Base-by-base conservation (phyloP, 805 yeast genomes). In the Kuraishia cidri region DNA sequence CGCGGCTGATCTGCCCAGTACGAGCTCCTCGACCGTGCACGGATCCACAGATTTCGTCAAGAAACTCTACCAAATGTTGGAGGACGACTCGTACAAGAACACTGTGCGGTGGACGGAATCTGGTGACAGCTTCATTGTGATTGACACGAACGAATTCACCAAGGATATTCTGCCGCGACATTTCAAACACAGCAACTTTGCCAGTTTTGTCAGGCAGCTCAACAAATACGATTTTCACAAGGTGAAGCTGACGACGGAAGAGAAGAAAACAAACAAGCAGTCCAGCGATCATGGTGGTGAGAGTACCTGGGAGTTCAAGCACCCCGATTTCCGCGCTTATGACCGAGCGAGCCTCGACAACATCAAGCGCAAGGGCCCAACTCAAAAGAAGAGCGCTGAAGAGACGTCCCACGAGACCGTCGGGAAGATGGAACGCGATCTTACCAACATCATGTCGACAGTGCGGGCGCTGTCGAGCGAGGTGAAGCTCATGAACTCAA, bases 211-310 rank as follows among this genome's bases (percentile, higher is more conserved):
- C 14, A 72, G 98, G 29, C 98, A 92, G 54, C 66, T 92, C 47
- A 92, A 92, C 66, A 92, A 92, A 58, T 92, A 92, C 52, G 98
- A 90, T 57, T 92, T 92, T 64, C 98, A 92, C 64, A 92, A 92
- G 60, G 94, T 92, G 29, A 84, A 90, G 51, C 66, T 75, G 29
- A 63, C 82, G 26, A 72, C 66, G 37, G 87, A 77, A 43, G 82
- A 74, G 39, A 70, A 69, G 45, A 51, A 48, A 38, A 56, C 59
- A 19, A 47, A 40, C 31, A 58, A 65, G 38, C 73, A 74, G 37
- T 76, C 75, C 46, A 82, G 86, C 25, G 85, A 78, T 36, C 74
- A 75, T 37, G 76, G 77, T 46, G 83, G 87, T 25, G 86, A 79
- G 36, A 75, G 79, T 54, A 77, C 88, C 14, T 90, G 97, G 97